phyloP scores from a whole-genome alignment of 2,329 filamentous ascomycete genomes.

The Gaeumannomyces tritici region DNA sequence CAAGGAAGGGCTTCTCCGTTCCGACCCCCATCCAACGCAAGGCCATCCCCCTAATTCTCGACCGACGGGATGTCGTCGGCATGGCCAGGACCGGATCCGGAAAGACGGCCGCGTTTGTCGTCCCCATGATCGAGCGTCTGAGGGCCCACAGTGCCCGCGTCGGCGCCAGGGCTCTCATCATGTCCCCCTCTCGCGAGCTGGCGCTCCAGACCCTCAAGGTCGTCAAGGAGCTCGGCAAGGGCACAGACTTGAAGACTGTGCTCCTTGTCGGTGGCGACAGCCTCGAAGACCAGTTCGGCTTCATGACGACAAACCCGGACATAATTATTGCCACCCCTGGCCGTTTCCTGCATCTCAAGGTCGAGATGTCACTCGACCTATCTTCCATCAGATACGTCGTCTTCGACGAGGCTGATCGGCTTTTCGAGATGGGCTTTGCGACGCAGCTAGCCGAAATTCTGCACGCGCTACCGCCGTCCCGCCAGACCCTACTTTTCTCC shows the following conservation, averaged over 20 bases:
- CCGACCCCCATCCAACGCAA: slow-evolving; percentile 97
- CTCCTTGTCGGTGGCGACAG: slow-evolving; percentile 91
- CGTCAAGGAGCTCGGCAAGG: slow-evolving; percentile 84
- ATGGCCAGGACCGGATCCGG: slow-evolving; percentile 99
- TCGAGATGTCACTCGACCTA: slow-evolving; percentile 91
- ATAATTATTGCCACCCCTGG: slow-evolving; percentile 96
- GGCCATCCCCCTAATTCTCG: slow-evolving; percentile 83
- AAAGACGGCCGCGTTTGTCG: slow-evolving; percentile 96
- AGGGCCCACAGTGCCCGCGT: slow-evolving; percentile 81
- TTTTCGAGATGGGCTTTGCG: slow-evolving; percentile 98
- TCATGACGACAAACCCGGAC: slow-evolving; percentile 91
- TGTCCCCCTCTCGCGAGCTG: slow-evolving; percentile 89
- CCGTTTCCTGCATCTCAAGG: slow-evolving; percentile 91
- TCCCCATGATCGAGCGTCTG: slow-evolving; percentile 93
- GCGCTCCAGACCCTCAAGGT: slow-evolving; percentile 94
- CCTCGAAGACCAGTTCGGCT: slow-evolving; percentile 86
- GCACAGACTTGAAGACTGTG: slow-evolving; percentile 85
- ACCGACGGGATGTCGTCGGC: slow-evolving; percentile 90
- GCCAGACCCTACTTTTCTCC: slow-evolving; percentile 91
- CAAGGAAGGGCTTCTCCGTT: slow-evolving; percentile 87
- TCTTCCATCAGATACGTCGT: slow-evolving; percentile 89
- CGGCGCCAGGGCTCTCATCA: slow-evolving; percentile 74
- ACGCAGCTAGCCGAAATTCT: slow-evolving; percentile 89
- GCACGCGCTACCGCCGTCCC: slow-evolving; percentile 69
- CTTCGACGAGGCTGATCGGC: slow-evolving; percentile 91